Evolutionary conservation across 108 stramenopile genomes (phyloP).

Genomic region (Cyclotella kingstonii): DNA sequence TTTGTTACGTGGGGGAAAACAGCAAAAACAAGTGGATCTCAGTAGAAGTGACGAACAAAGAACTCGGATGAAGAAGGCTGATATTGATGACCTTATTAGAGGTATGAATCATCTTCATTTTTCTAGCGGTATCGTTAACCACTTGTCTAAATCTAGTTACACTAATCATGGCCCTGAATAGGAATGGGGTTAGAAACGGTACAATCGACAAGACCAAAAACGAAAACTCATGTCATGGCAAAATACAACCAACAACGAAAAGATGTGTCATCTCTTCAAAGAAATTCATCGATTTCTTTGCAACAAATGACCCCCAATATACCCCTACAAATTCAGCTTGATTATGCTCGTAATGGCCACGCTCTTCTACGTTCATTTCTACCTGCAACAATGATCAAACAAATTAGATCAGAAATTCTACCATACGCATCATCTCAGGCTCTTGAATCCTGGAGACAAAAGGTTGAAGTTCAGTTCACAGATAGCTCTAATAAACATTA

Average conservation of each 20-base stretch:
- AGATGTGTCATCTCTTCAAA: neutral
- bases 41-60: neutral
- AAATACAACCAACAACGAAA: slow-evolving; percentile 7
- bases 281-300: neutral
- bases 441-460: slow-evolving; percentile 75
- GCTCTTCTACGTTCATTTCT: slow-evolving; percentile 68
- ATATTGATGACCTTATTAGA: slow-evolving; percentile 33
- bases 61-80: slow-evolving; percentile 27
- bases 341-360: slow-evolving; percentile 78
- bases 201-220: neutral
- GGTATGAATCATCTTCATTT: slow-evolving; percentile 8
- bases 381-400: slow-evolving; percentile 18
- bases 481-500: slow-evolving; percentile 25
- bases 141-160: neutral
- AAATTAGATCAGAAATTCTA: slow-evolving; percentile 43
- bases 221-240: neutral
- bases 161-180: neutral
- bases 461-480: slow-evolving; percentile 73
- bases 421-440: slow-evolving; percentile 42
- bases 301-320: slow-evolving; percentile 11
- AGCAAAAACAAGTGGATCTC: neutral
- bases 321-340: slow-evolving; percentile 54
- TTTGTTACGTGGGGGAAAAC: neutral
- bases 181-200: slow-evolving; percentile 26
- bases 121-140: neutral